Base-by-base conservation (phyloP, 805 yeast species). In the Tetrapisispora pingtungensis region DNA sequence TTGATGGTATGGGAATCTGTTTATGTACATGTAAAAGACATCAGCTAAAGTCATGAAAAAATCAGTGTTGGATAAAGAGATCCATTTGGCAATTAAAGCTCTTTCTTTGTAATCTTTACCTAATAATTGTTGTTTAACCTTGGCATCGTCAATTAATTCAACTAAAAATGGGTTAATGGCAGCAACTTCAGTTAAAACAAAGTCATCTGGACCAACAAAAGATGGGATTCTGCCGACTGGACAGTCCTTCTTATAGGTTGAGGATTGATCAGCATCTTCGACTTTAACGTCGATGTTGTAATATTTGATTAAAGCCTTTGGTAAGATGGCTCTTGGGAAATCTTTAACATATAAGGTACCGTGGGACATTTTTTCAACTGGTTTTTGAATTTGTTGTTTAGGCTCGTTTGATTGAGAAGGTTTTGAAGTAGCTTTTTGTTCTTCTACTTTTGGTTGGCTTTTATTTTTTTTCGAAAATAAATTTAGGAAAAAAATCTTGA, bases 1-100 rank as follows among this genome's bases (percentile, higher is more conserved):
- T 76, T 82, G 81, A 81, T 84, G 80, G 81, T 76, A 85, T 51
- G 89, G 88, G 44, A 51, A 61, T 41, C 59, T 63, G 56, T 95
- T 95, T 35, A 66, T 54, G 45, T 81, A 59, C 54, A 85, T 81
- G 51, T 63, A 62, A 66, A 83, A 76, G 51, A 74, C 73, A 38
- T 50, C 56, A 49, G 74, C 73, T 42, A 72, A 55, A 46, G 65
- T 55, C 38, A 69, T 57, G 53, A 83, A 63, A 47, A 83, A 56
- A 57, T 88, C 96, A 54, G 77, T 58, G 72, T 81, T 84, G 62
- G 78, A 70, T 53, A 84, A 69, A 2, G 95, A 83, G 61, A 79
- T 57, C 93, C 95, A 88, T 66, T 71, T 79, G 55, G 87, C 64
- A 58, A 85, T 70, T 18, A 45, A 43, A 22, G 57, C 51, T 61